Conservation (phyloP, 225 moss, liverwort and hornwort species). For the Asterella californica region DNA sequence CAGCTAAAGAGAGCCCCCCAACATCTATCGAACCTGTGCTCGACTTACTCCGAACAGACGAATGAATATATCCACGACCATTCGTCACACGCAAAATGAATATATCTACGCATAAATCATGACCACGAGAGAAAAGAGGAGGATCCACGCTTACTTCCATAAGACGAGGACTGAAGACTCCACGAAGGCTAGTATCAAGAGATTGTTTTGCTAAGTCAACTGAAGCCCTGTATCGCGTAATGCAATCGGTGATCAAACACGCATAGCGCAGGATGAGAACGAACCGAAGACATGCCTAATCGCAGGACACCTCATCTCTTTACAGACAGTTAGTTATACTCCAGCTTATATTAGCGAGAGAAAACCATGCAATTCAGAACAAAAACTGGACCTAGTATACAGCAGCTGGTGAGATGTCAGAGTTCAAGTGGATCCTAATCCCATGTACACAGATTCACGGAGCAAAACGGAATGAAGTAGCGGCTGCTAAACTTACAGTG, state of each 20-base stretch:
- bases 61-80: background rate
- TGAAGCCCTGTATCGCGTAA: slow-evolving; percentile 49
- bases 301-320: too few species aligned
- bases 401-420: background rate
- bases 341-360: too few species aligned
- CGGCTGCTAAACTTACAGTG: slow-evolving; percentile 49
- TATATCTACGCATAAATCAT: too few species aligned
- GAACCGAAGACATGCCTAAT: too few species aligned
- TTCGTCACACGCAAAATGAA: background rate
- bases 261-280: too few species aligned
- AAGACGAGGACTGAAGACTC: slow-evolving; percentile 88
- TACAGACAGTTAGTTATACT: too few species aligned
- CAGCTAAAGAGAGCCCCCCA: background rate
- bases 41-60: background rate
- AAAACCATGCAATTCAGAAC: too few species aligned
- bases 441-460: too few species aligned
- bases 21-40: background rate
- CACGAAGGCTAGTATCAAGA: slow-evolving; percentile 67
- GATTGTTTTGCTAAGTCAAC: slow-evolving; percentile 87
- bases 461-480: background rate
- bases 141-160: slow-evolving; percentile 66
- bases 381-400: too few species aligned
- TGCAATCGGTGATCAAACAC: background rate
- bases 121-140: background rate
- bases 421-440: background rate